Evolutionary conservation across 2,329 filamentous ascomycete species (phyloP).

Genomic region (Aureobasidium mangrovei): DNA sequence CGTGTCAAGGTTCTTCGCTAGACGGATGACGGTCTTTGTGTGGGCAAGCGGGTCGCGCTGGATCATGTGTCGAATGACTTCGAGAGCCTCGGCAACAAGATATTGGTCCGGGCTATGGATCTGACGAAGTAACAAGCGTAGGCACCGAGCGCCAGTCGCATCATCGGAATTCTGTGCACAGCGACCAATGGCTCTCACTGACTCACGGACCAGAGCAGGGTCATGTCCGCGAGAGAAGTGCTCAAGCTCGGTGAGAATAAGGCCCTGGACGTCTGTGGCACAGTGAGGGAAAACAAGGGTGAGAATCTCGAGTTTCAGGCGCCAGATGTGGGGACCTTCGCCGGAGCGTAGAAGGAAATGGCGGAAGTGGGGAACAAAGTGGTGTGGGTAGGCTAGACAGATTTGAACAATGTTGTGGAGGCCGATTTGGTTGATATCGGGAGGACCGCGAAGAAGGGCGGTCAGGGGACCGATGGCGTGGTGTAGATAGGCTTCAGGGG

Average conservation of each 20-base stretch:
- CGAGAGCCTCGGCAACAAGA: slow-evolving; percentile 83
- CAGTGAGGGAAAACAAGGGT: slow-evolving; percentile 85
- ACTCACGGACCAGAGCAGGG: slow-evolving; percentile 72
- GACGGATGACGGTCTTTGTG: slow-evolving; percentile 71
- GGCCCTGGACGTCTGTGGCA: slow-evolving; percentile 64
- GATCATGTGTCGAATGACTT: slow-evolving; percentile 90
- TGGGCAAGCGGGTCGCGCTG: slow-evolving; percentile 80
- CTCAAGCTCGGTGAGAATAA: slow-evolving; percentile 86
- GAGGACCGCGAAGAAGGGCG: slow-evolving; percentile 71
- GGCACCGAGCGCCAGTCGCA: slow-evolving; percentile 64
- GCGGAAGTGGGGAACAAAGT: slow-evolving; percentile 80
- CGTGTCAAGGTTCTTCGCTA: slow-evolving; percentile 86
- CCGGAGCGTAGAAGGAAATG: slow-evolving; percentile 81
- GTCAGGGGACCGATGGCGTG: slow-evolving; percentile 74
- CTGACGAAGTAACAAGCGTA: slow-evolving; percentile 74
- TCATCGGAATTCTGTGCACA: slow-evolving; percentile 70
- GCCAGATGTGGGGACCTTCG: slow-evolving; percentile 76
- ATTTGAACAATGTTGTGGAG: slow-evolving; percentile 95
- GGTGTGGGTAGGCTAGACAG: slow-evolving; percentile 62
- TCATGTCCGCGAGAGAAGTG: slow-evolving; percentile 77
- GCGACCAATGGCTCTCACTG: slow-evolving; percentile 84
- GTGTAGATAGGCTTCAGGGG: slow-evolving; percentile 66
- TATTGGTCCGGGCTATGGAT: slow-evolving; percentile 82
- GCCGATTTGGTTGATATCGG: slow-evolving; percentile 82
- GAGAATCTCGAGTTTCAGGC: slow-evolving; percentile 82